phyloP scores from a whole-genome alignment of 2,329 filamentous ascomycete species.

The Neocucurbitaria cava region DNA sequence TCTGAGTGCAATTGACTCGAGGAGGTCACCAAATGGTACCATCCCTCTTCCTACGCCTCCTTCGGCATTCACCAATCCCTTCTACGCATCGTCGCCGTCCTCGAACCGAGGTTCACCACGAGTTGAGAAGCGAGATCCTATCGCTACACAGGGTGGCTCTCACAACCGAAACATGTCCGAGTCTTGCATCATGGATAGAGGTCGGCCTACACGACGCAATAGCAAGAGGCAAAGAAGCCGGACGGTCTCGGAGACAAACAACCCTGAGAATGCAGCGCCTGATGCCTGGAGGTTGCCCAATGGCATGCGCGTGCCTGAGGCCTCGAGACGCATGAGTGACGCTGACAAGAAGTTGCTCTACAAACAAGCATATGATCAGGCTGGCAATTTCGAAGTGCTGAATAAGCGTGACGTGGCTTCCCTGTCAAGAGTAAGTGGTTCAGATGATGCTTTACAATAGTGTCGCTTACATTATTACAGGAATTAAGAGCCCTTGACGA shows the following conservation, averaged over 20 bases:
- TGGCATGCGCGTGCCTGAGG: constrained; percentile 47
- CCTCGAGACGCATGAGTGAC: constrained; percentile 41
- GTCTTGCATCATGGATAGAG: constrained; percentile 48
- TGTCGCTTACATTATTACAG: constrained; percentile 49
- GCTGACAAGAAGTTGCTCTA: constrained; percentile 47
- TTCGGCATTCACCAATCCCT: constrained; percentile 41
- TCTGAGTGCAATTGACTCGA: constrained; percentile 34
- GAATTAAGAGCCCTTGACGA: constrained; percentile 80
- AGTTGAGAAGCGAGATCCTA: constrained; percentile 41
- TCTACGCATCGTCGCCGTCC: constrained; percentile 39
- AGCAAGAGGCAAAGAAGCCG: constrained; percentile 43
- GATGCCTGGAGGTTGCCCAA: constrained; percentile 47
- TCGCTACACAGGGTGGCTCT: constrained; percentile 20
- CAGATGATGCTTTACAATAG: background rate
- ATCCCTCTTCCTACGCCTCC: constrained; percentile 38
- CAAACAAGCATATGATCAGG: constrained; percentile 49
- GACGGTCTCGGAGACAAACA: constrained; percentile 44
- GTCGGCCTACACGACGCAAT: constrained; percentile 41
- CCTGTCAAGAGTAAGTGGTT: constrained; percentile 64
- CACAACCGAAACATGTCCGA: constrained; percentile 49
- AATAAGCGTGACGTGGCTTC: constrained; percentile 50
- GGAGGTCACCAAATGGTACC: constrained; percentile 42
- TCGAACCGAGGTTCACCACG: constrained; percentile 41
- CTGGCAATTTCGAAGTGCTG: constrained; percentile 50
- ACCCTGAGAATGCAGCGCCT: constrained; percentile 23